Evolutionary conservation across 2,329 filamentous ascomycete genomes (phyloP).

Genomic region (Huntiella moniliformis): DNA sequence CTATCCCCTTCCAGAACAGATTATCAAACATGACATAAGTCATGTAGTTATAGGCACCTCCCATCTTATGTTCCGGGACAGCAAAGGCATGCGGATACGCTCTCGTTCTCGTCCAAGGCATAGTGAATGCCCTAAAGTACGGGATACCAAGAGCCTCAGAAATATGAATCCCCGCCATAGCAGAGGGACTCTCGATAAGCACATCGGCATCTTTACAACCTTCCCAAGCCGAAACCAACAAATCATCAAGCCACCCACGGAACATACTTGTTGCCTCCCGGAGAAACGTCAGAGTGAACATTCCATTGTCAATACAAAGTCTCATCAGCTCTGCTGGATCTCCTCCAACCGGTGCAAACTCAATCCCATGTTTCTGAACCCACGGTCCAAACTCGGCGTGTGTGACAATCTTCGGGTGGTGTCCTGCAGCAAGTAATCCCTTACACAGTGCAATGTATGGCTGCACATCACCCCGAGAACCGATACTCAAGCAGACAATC

Average conservation of each 20-base stretch:
- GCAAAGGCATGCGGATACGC: conserved; percentile 95
- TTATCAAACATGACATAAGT: conserved; percentile 95
- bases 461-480: conserved; percentile 87
- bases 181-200: conserved; percentile 84
- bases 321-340: conserved; percentile 90
- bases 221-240: conserved; percentile 62
- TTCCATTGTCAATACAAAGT: conserved; percentile 90
- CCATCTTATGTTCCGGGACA: conserved; percentile 82
- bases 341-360: conserved; percentile 73
- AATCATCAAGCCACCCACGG: conserved; percentile 82
- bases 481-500: conserved; percentile 89
- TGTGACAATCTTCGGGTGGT: conserved; percentile 72
- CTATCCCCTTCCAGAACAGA: conserved; percentile 88
- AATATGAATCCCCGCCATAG: conserved; percentile 96
- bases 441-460: conserved; percentile 96
- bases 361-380: conserved; percentile 85
- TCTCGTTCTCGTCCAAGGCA: conserved; percentile 94
- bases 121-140: conserved; percentile 93
- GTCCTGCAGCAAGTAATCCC: conserved; percentile 70
- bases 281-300: conserved; percentile 85
- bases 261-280: conserved; percentile 75
- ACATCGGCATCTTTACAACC: conserved; percentile 78
- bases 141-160: conserved; percentile 83
- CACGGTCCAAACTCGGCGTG: conserved; percentile 78
- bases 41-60: conserved; percentile 84